Evolutionary conservation across 495 filamentous ascomycete species (phyloP), one percentile per base, ranked within the genome.

Genomic region (Podospora bellae-mahoneyi): DNA sequence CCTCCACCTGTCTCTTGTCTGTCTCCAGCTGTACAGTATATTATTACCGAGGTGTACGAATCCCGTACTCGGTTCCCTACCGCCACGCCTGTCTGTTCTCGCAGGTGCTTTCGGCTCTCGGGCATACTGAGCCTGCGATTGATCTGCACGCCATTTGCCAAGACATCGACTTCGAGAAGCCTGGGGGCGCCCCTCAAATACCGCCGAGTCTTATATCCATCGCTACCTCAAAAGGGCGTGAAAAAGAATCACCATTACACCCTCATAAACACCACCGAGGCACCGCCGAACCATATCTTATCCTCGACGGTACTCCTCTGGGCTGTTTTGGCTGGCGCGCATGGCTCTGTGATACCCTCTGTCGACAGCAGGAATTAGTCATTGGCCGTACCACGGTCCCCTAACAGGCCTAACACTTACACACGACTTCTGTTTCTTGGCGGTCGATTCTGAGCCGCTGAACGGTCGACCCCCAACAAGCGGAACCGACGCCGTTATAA

Each of bases 401-500:
- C 67, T 58, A 13, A 26, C 67, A 66, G 7, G 30, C 55, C 67
- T 58, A 19, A 26, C 67, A 66, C 68, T 69, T 69, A 69, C 48
- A 69, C 48, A 69, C 68, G 20, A 20, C 19, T 44, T 23, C 23
- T 32, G 9, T n/a, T 4, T 63, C 28, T 39, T 63, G 28, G 27
- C 30, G 61, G 23, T 28, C 30, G 32, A 23, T 20, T 32, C 18
- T n/a, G 32, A 61, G 7, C 44, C 67, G 62, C 62, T 62, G 39
- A 48, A 48, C 39, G 62, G 62, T 64, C 62, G 34, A 53, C 53
- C 66, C 66, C 64, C 23, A 68, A 63, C 66, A 60, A 63, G 60
- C 64, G 39, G 44, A 62, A 60, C 32, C 57, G 53, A 60, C 54
- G 30, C 65, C 59, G 65, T 28, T 64, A 65, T 32, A 66, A 69